phyloP scores from a whole-genome alignment of 352 stramenopile species.

The Phytophthora syringae region DNA sequence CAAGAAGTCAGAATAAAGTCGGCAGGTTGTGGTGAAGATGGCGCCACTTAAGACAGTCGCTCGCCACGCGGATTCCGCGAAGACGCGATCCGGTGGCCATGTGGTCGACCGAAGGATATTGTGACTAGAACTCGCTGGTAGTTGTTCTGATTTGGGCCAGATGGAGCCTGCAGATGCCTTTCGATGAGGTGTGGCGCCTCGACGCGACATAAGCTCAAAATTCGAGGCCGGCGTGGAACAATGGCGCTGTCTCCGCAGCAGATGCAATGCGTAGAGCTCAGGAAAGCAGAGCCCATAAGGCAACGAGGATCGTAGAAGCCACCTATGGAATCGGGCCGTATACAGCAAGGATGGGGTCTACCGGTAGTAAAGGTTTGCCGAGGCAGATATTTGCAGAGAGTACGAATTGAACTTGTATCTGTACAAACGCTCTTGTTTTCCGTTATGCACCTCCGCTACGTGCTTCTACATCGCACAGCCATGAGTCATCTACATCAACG shows the following conservation, averaged over 20 bases:
- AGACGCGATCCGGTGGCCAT: conserved; percentile 14
- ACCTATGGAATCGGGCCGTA: too few relatives aligned
- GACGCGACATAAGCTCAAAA: conserved; percentile 1
- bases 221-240: too few relatives aligned
- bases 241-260: conserved; percentile 1
- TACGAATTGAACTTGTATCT: conserved; percentile 21
- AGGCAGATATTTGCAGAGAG: background rate
- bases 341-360: too few relatives aligned
- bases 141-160: conserved; percentile 14
- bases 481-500: conserved; percentile 26
- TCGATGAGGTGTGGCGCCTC: background rate
- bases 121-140: conserved; percentile 1
- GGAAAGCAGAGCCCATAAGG: too few relatives aligned
- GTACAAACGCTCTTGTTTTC: conserved; percentile 34
- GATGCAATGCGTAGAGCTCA: conserved; percentile 5
- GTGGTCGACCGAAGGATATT: background rate
- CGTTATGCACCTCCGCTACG: conserved; percentile 33
- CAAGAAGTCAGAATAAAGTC: conserved; percentile 32
- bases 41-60: conserved; percentile 11
- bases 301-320: too few relatives aligned
- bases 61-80: conserved; percentile 21
- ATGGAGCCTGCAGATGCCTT: conserved; percentile 24
- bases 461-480: conserved; percentile 18
- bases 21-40: conserved; percentile 27
- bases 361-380: background rate